Evolutionary conservation across 202 grass and related monocot genomes (phyloP), one percentile per base, ranked within the genome.

Genomic region (Zoysia matrella): DNA sequence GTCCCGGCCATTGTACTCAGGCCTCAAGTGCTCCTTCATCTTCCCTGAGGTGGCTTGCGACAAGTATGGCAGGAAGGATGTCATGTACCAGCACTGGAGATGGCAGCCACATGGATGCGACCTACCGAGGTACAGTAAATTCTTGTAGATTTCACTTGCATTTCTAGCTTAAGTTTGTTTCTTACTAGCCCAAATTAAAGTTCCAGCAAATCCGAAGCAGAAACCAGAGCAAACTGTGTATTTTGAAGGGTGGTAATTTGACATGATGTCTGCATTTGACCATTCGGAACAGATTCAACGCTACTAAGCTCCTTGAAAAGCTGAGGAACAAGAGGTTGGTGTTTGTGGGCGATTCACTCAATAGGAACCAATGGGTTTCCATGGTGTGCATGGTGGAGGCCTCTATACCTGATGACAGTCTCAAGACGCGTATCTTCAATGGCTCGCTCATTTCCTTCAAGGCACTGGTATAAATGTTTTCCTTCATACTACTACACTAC

Each of bases 11-110:
- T 40, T 93, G 60, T 98, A 98, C 67, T 84, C 74, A 0, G 90
- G 95, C 4, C 64, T 76, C 56, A 74, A 74, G 50, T 98, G 95
- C 47, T 3, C 85, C 47, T 95, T 95, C 86, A 98, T 95, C 82
- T 82, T 88, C 60, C 90, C 88, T 7, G 65, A 18, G 1, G 50
- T 6, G 15, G 55, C 15, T 57, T 14, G 15, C 6, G 46, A 98
- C 72, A 98, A 98, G 12, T 98, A 88, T 80, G 92, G 95, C 2
- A 84, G 92, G 86, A 95, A 88, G 53, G 30, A 36, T 36, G 30
- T 36, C 30, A 36, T 36, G 30, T 36, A 36, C 30, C 30, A 36
- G 30, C 30, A 86, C 11, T 98, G 95, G 95, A 93, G 90, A 78
- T 98, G 95, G 95, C 90, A 47, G 46, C 46, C 46, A 6, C 46